Conservation (phyloP, 345 rosid genomes). For the Limnanthes douglasii region DNA sequence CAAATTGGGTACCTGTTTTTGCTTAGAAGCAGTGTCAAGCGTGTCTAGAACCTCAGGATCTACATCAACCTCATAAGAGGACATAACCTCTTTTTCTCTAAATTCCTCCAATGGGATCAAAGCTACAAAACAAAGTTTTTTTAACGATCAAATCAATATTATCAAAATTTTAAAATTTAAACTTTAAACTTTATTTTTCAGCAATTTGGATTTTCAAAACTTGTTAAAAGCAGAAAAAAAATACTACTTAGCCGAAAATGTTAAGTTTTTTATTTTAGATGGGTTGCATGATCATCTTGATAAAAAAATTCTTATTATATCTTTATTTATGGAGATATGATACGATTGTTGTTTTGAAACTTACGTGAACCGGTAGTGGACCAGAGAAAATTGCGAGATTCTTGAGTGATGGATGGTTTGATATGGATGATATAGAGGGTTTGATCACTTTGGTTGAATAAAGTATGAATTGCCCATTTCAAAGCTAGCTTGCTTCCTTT, state of each 20-base stretch:
- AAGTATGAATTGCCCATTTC: constrained; percentile 44
- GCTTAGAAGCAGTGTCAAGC: constrained; percentile 31
- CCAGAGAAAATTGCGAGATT: constrained; percentile 35
- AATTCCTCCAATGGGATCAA: constrained; percentile 43
- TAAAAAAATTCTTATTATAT: no score
- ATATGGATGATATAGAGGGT: constrained; percentile 36
- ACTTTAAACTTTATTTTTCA: no score
- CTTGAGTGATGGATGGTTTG: constrained; percentile 14
- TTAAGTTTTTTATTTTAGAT: no score
- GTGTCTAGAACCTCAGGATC: constrained; percentile 32
- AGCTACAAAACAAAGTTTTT: no score
- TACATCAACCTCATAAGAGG: constrained; percentile 23
- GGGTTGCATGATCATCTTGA: no score
- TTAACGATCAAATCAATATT: no score
- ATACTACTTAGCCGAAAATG: no score
- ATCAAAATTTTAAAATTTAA: no score
- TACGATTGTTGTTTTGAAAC: no score
- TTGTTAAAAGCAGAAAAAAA: no score
- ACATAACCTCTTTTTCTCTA: constrained; percentile 27
- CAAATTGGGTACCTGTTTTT: constrained; percentile 34
- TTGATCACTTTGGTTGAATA: constrained; percentile 30
- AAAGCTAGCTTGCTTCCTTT: constrained; percentile 57
- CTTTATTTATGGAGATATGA: no score
- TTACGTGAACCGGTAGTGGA: constrained; percentile 37
- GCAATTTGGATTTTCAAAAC: no score